Evolutionary conservation across 2,329 filamentous ascomycete genomes (phyloP).

Genomic region (Ceratocystis alfenasii): DNA sequence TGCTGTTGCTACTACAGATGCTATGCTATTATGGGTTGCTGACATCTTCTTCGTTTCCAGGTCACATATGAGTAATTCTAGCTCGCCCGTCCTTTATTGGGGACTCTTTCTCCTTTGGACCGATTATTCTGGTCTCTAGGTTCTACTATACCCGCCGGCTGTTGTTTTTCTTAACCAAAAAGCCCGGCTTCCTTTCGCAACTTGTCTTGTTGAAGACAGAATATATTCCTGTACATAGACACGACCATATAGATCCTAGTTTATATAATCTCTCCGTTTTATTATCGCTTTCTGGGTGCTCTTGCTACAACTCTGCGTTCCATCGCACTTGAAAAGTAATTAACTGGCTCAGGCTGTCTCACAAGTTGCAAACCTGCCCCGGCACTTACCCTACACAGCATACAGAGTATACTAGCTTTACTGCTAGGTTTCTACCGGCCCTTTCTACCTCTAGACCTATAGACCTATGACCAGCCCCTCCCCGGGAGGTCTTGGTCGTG

Average conservation of each 20-base stretch:
- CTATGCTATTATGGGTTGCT: background rate
- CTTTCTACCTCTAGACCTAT: background rate
- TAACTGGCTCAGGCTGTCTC: too few species aligned
- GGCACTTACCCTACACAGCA: background rate
- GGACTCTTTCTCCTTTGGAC: background rate
- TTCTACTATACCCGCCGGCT: too few species aligned
- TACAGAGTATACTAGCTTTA: too few species aligned
- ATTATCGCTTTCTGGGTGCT: background rate
- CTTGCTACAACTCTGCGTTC: background rate
- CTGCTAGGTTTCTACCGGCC: background rate
- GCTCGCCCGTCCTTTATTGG: background rate
- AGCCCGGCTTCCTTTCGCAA: background rate
- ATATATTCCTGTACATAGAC: slow-evolving; percentile 12
- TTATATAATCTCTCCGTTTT: background rate
- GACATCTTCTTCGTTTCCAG: background rate
- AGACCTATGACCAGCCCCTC: background rate
- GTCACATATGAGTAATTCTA: background rate
- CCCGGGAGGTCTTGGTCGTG: background rate
- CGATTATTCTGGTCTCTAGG: background rate
- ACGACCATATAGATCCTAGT: background rate
- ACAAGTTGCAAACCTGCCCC: background rate
- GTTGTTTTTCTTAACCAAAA: too few species aligned
- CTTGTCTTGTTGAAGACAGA: background rate
- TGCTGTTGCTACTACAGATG: background rate
- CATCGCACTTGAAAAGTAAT: background rate